Evolutionary conservation across 148 eudicot genomes (phyloP).

Genomic region (Diospyros kaki): DNA sequence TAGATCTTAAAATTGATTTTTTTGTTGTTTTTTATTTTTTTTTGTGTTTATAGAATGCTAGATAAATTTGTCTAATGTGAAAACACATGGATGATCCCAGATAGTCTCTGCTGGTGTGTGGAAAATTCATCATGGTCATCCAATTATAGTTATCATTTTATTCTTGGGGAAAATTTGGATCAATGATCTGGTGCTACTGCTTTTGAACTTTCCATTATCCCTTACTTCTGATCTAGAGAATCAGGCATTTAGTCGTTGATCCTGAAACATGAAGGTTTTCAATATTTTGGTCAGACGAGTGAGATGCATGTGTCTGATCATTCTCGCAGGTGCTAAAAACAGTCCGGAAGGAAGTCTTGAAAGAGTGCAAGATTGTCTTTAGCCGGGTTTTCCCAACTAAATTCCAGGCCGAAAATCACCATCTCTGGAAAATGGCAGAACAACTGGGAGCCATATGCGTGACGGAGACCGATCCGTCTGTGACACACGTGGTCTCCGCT

Average conservation of each 20-base stretch:
- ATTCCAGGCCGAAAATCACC: constrained; percentile 40
- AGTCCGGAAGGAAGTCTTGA: constrained; percentile 54
- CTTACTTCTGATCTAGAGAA: background rate
- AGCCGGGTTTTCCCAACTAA: constrained; percentile 53
- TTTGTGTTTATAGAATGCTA: background rate
- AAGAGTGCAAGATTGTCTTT: constrained; percentile 67
- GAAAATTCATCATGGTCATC: background rate
- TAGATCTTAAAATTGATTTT: background rate
- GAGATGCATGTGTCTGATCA: background rate
- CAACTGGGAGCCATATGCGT: constrained; percentile 69
- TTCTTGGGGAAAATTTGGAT: background rate
- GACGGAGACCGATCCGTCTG: constrained; percentile 36
- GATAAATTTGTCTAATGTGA: too few species aligned
- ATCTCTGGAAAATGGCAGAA: constrained; percentile 77
- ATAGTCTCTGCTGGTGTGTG: background rate
- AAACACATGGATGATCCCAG: background rate
- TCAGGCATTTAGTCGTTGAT: background rate
- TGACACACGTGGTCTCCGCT: constrained; percentile 67
- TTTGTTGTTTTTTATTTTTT: background rate
- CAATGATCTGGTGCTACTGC: background rate
- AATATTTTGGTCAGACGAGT: background rate
- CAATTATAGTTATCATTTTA: background rate
- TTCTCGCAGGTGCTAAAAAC: constrained; percentile 49
- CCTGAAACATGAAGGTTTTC: background rate
- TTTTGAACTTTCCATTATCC: background rate